Conservation (phyloP, 805 yeast species). For the Candida morakotiae region DNA sequence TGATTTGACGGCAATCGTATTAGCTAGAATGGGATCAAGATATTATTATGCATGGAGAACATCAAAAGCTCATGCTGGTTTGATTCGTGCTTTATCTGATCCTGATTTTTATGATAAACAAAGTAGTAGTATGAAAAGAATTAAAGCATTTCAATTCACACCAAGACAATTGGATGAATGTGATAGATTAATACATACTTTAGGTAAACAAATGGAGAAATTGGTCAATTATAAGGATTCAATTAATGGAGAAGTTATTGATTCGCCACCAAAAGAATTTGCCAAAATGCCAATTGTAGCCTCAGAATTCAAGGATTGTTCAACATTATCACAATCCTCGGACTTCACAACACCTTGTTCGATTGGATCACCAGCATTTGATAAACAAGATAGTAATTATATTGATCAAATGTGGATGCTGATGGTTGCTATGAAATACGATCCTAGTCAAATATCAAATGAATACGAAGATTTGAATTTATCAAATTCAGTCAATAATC, state of each 20-base stretch:
- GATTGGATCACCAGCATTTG: conserved; percentile 3
- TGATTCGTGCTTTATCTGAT: conserved; percentile 19
- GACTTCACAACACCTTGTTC: conserved; percentile 1
- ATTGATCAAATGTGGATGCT: conserved; percentile 27
- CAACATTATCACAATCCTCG: background rate
- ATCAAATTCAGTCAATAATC: background rate
- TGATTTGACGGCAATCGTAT: conserved; percentile 13
- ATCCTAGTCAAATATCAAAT: conserved; percentile 2
- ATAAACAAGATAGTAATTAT: conserved; percentile 10
- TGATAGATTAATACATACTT: conserved; percentile 1
- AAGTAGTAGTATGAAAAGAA: conserved; percentile 4
- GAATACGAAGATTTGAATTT: background rate
- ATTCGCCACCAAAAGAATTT: background rate
- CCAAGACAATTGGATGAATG: conserved; percentile 11
- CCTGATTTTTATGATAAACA: conserved; percentile 6
- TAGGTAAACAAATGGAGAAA: conserved; percentile 3
- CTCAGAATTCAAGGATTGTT: background rate
- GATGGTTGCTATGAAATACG: conserved; percentile 20
- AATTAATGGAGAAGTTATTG: background rate
- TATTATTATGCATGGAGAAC: conserved; percentile 66
- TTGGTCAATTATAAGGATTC: conserved; percentile 9
- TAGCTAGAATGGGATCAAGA: conserved; percentile 43
- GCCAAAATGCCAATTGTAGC: background rate
- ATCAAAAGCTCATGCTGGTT: conserved; percentile 47
- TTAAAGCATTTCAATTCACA: conserved; percentile 14